Percentiles rank a stretch among this genome's conserved stretches.
phyloP scores from a whole-genome alignment of 1,284 basidiomycete species.

The Apiotrichum porosum region DNA sequence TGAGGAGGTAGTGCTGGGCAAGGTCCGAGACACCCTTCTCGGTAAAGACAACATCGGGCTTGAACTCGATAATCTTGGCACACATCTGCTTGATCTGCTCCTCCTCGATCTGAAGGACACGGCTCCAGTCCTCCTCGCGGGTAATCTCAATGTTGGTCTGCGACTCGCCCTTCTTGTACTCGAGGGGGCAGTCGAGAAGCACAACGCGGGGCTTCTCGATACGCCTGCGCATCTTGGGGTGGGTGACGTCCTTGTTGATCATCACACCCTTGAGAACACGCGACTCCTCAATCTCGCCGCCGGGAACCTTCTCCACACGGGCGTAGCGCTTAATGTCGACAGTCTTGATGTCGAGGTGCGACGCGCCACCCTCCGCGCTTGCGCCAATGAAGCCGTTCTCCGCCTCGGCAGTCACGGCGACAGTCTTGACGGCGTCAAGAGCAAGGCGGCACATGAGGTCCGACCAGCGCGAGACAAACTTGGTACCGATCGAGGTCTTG shows the following conservation, averaged over 20 bases:
- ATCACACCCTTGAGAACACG: slow-evolving; percentile 85
- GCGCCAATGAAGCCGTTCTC: slow-evolving; percentile 51
- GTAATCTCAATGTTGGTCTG: slow-evolving; percentile 99
- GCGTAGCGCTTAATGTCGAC: slow-evolving; percentile 99
- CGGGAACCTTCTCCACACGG: slow-evolving; percentile 93
- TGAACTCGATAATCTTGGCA: slow-evolving; percentile 83
- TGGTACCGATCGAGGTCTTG: slow-evolving; percentile 99
- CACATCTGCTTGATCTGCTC: slow-evolving; percentile 91
- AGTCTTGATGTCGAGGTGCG: slow-evolving; percentile 63
- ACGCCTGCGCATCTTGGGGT: slow-evolving; percentile 90
- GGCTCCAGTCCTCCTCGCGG: slow-evolving; percentile 88
- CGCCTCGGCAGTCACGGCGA: slow-evolving; percentile 55
- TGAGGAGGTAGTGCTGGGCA: slow-evolving; percentile 87
- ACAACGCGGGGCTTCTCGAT: slow-evolving; percentile 88
- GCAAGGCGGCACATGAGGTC: slow-evolving; percentile 97
- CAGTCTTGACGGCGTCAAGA: slow-evolving; percentile 83
- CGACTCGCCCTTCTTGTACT: slow-evolving; percentile 98
- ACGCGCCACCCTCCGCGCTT: slow-evolving; percentile 18
- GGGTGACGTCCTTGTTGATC: slow-evolving; percentile 98
- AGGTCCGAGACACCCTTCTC: slow-evolving; percentile 97
- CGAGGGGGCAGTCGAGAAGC: slow-evolving; percentile 89
- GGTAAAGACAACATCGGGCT: slow-evolving; percentile 91
- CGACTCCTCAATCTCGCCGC: slow-evolving; percentile 93
- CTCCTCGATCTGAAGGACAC: slow-evolving; percentile 92
- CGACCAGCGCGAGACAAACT: slow-evolving; percentile 93